A percentile compares a stretch with the other conserved stretches of the same genome.
These are phyloP conservation scores for Paramecium pentaurelia DNA, from an alignment of 73 alveolate species.

Conservation along the genomic window DNA sequence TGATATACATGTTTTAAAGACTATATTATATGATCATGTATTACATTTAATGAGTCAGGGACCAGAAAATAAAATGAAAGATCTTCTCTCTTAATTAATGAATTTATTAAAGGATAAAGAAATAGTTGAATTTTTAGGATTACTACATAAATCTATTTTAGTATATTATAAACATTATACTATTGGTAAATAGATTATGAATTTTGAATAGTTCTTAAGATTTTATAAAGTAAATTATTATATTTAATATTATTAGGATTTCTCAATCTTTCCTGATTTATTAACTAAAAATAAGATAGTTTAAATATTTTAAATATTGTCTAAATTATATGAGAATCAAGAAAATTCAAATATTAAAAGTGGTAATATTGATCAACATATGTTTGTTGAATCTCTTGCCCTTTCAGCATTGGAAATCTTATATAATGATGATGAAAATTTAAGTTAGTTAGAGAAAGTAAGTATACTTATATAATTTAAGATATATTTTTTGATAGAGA, in stretches of 20 bases:
- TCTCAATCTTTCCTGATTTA: slow-evolving; percentile 74
- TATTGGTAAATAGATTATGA: slow-evolving; percentile 53
- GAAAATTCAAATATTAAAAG: slow-evolving; percentile 38
- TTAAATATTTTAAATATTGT: slow-evolving; percentile 63
- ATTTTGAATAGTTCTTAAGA: slow-evolving; percentile 63
- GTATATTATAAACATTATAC: slow-evolving; percentile 67
- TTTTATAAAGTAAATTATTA: slow-evolving; percentile 52
- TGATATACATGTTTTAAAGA: slow-evolving; percentile 3
- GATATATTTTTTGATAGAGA: slow-evolving; percentile 68
- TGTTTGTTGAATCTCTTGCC: slow-evolving; percentile 83
- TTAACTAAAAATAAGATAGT: slow-evolving; percentile 63
- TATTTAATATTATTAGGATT: slow-evolving; percentile 32
- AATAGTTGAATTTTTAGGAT: slow-evolving; percentile 67
- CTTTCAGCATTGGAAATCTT: slow-evolving; percentile 71
- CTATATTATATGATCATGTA: background rate
- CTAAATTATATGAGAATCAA: slow-evolving; percentile 59
- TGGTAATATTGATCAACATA: slow-evolving; percentile 79
- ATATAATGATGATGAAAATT: slow-evolving; percentile 73
- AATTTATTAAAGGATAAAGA: slow-evolving; percentile 67
- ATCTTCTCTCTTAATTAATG: slow-evolving; percentile 57
- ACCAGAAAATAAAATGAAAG: background rate
- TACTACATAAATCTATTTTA: slow-evolving; percentile 67
- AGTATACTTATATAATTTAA: background rate
- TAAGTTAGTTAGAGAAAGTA: slow-evolving; percentile 66
- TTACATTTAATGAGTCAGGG: background rate